phyloP scores from a whole-genome alignment of 2,329 filamentous ascomycete genomes.

The Diaporthe eres region DNA sequence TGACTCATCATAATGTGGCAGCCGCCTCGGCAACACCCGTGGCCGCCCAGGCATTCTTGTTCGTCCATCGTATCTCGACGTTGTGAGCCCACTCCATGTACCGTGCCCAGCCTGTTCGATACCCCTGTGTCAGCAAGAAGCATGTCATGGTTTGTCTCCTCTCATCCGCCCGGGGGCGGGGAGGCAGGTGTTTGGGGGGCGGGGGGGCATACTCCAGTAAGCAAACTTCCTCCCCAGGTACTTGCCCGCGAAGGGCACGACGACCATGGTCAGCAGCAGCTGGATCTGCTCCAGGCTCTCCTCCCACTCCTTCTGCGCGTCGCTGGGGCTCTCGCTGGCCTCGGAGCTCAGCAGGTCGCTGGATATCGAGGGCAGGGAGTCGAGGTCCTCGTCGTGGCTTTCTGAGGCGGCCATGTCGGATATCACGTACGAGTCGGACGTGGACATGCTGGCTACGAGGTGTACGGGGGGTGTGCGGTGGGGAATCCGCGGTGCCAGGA shows the following conservation, averaged over 20 bases:
- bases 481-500: constrained; percentile 10
- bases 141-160: constrained; percentile 2
- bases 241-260: constrained; percentile 95
- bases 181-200: background rate
- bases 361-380: constrained; percentile 74
- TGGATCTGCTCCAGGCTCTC: constrained; percentile 95
- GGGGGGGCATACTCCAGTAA: constrained; percentile 84
- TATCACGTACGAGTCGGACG: constrained; percentile 66
- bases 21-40: constrained; percentile 75
- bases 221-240: constrained; percentile 95
- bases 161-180: too few relatives aligned
- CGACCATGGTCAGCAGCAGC: constrained; percentile 91
- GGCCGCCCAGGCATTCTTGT: constrained; percentile 74
- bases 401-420: constrained; percentile 57
- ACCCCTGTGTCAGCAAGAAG: constrained; percentile 30
- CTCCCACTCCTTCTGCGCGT: constrained; percentile 96
- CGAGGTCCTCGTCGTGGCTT: constrained; percentile 70
- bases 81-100: constrained; percentile 96
- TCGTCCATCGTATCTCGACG: constrained; percentile 79
- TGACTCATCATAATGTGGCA: constrained; percentile 60
- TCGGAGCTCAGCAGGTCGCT: constrained; percentile 67
- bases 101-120: constrained; percentile 81
- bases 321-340: constrained; percentile 67
- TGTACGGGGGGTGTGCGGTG: background rate
- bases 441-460: constrained; percentile 44